phyloP scores from a whole-genome alignment of 768 basidiomycete species.

The Udeniomyces megalosporus region DNA sequence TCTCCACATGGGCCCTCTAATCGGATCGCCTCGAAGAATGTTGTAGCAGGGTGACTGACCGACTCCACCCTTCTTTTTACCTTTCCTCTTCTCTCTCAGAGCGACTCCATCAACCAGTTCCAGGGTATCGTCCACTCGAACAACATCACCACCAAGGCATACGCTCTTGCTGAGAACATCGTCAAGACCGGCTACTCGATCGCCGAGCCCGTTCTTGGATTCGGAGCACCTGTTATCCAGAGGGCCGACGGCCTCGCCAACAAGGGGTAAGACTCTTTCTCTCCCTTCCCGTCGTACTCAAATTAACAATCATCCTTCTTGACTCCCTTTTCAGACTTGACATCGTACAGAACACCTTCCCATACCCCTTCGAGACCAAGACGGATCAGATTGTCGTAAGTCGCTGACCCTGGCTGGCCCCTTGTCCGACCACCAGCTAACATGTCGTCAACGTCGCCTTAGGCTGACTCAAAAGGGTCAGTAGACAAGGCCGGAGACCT shows the following conservation, averaged over 20 bases:
- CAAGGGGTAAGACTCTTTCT: conserved; percentile 2
- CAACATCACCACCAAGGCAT: conserved; percentile 10
- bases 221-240: conserved; percentile 10
- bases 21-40: too few species aligned
- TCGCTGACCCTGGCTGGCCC: not conserved
- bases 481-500: conserved; percentile 2
- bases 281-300: not conserved
- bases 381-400: conserved; percentile 14
- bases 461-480: conserved; percentile 10
- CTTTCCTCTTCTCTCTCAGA: not conserved
- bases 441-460: too few species aligned
- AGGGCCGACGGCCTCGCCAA: conserved; percentile 12
- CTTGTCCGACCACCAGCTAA: not conserved
- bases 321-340: not conserved
- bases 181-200: conserved; percentile 5
- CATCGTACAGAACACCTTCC: conserved; percentile 9
- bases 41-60: too few species aligned
- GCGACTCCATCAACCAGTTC: not conserved
- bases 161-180: conserved; percentile 8
- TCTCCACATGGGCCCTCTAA: too few species aligned
- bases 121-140: not conserved
- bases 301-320: not conserved
- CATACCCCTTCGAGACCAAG: conserved; percentile 14
- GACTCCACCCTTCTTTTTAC: not conserved
- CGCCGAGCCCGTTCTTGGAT: conserved; percentile 10